phyloP scores from a whole-genome alignment of 495 filamentous ascomycete species.

The Neurospora africana region DNA sequence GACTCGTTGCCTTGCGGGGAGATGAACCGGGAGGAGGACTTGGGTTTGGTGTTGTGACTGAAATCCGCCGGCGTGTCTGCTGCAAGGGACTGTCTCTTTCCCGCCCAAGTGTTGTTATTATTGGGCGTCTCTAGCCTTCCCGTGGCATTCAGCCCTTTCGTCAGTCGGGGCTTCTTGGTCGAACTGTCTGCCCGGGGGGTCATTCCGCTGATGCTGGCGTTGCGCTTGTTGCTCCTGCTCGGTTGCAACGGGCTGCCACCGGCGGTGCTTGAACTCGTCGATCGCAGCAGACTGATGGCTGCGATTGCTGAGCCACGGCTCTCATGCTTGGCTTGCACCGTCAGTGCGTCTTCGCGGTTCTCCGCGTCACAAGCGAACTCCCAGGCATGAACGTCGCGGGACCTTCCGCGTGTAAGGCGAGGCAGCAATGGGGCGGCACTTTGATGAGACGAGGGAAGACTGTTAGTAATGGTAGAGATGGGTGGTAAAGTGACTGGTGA shows the following conservation, averaged over 20 bases:
- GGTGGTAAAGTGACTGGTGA: constrained; percentile 41
- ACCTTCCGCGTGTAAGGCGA: constrained; percentile 50
- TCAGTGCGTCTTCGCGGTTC: constrained; percentile 55
- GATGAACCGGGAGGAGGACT: constrained; percentile 18
- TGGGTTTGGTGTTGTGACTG: constrained; percentile 34
- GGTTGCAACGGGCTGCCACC: constrained; percentile 36
- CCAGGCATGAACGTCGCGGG: constrained; percentile 75
- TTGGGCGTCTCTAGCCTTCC: constrained; percentile 51
- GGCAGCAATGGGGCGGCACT: constrained; percentile 40
- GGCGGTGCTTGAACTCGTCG: constrained; percentile 41
- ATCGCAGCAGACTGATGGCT: constrained; percentile 62
- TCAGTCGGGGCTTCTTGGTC: constrained; percentile 55
- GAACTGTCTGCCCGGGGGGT: constrained; percentile 32
- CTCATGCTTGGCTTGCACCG: constrained; percentile 60
- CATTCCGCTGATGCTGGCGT: constrained; percentile 36
- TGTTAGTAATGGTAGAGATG: constrained; percentile 47
- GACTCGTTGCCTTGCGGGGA: constrained; percentile 49
- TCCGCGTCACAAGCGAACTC: constrained; percentile 70
- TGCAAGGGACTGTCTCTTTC: not conserved
- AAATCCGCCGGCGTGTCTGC: constrained; percentile 18
- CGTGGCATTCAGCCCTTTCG: constrained; percentile 53
- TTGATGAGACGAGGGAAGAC: constrained; percentile 24
- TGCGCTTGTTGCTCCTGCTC: constrained; percentile 46
- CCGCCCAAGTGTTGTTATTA: constrained; percentile 16
- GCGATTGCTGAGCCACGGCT: constrained; percentile 59